These are phyloP conservation scores for Gossypioides kirkii DNA, from an alignment of 345 rosid genomes.

Conservation along the genomic window DNA sequence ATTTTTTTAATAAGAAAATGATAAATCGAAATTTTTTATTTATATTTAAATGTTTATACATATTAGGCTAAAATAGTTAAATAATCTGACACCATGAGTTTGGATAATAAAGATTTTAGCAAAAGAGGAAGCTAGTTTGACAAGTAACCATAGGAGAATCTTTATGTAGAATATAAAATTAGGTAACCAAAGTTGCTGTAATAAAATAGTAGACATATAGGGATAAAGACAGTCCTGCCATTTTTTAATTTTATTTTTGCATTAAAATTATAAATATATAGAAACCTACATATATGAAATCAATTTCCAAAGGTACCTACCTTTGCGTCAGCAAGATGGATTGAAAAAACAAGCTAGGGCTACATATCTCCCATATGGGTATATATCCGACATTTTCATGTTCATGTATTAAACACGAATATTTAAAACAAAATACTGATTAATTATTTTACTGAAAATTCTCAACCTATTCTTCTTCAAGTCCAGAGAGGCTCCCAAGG, in stretches of 20 bases:
- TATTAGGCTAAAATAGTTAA: too few species aligned
- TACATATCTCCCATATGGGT: constrained; percentile 2
- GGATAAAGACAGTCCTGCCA: constrained; percentile 2
- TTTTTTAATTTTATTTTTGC: too few species aligned
- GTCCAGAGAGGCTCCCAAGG: constrained; percentile 58
- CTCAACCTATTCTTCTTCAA: constrained; percentile 10
- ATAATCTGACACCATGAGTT: background rate
- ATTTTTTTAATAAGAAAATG: too few species aligned
- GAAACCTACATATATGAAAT: constrained; percentile 3
- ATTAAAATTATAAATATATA: background rate
- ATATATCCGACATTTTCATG: too few species aligned
- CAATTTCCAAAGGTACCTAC: background rate
- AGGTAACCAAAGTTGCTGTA: constrained; percentile 23
- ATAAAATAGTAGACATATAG: constrained; percentile 10
- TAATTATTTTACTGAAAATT: constrained; percentile 15
- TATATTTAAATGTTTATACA: too few species aligned
- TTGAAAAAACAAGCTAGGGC: background rate
- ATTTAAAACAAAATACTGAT: background rate
- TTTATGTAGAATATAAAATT: constrained; percentile 1
- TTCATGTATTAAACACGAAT: background rate
- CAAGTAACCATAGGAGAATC: background rate
- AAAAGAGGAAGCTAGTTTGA: background rate
- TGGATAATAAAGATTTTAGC: background rate
- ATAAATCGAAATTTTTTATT: too few species aligned
- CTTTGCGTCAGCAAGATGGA: constrained; percentile 13